These are phyloP conservation scores for Kuraishia piskuri DNA, from an alignment of 805 yeast genomes.

Conservation along the genomic window DNA sequence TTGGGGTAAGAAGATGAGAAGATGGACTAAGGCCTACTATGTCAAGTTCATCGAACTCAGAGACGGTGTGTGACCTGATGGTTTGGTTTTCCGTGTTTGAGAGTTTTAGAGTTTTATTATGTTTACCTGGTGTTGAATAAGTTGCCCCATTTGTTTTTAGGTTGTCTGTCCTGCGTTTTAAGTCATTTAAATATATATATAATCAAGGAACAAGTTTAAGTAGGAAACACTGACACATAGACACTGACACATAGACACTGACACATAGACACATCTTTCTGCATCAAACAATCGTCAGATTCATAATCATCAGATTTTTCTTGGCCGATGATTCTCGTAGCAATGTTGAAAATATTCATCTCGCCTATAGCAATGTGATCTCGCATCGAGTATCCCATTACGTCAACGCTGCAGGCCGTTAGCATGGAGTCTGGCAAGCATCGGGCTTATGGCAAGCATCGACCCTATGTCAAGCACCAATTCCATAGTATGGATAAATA, in stretches of 20 bases:
- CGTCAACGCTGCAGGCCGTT: too few relatives aligned
- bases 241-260: too few relatives aligned
- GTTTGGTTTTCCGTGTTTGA: not conserved
- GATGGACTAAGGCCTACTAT: slow-evolving; percentile 44
- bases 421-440: too few relatives aligned
- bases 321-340: too few relatives aligned
- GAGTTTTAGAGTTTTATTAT: not conserved
- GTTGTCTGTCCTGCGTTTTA: not conserved
- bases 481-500: too few relatives aligned
- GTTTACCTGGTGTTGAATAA: not conserved
- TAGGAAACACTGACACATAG: too few relatives aligned
- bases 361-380: not conserved
- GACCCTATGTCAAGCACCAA: too few relatives aligned
- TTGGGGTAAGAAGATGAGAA: slow-evolving; percentile 54
- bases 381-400: not conserved
- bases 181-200: not conserved
- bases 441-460: too few relatives aligned
- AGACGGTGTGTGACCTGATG: slow-evolving; percentile 18
- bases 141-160: not conserved
- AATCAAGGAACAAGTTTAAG: too few relatives aligned
- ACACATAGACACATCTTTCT: too few relatives aligned
- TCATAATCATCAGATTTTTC: too few relatives aligned
- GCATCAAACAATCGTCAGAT: too few relatives aligned
- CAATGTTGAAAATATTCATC: not conserved
- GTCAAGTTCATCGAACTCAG: slow-evolving; percentile 38